Base-by-base conservation (phyloP, 164 flowering plant genomes). In the Liquidambar formosana region DNA sequence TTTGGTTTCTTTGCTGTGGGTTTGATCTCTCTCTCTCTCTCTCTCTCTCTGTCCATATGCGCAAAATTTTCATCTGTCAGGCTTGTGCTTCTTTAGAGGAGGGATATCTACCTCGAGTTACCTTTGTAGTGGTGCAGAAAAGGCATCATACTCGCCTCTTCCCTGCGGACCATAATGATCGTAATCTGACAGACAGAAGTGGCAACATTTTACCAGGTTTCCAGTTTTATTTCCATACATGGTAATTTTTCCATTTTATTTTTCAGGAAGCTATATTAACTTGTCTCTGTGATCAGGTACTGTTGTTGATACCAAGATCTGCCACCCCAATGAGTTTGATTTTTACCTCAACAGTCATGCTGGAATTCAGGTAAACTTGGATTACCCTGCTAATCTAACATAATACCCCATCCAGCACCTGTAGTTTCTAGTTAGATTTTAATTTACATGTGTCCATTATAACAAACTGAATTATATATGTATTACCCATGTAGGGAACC, bases 311-410 rank as follows among this genome's bases (percentile, higher is more conserved):
- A 53, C 57, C 23, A 18, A 53, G 25, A 53, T 53, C 25, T 53
- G 57, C 57, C 57, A 15, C 22, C 25, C 57, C n/a, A 53, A 23
- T 15, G 57, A 19, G 10, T 53, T 53, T 53, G 57, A 53, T 53
- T 95, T 95, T 57, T 95, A 85, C 68, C 89, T 95, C 1, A 90
- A 93, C 62, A 95, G 99, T 61, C 99, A 95, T 81, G 57, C 57
- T 2, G 57, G 21, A 8, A 53, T 53, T 53, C 57, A 53, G 21
- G 57, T 52, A 10, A 5, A 52, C 22, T 52, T 19, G 1, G 16
- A 14, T 11, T 19, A 18, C n/a, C 21, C 6, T 48, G 41, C 18
- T 44, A 4, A 22, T 0, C 0, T 8, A 19, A 10, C 16, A 9
- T 10, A 52, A 52, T 19, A 14, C 21, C 2, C 5, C 22, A 52